Base-by-base conservation (phyloP, 305 asterid species). In the Euphrasia arctica region DNA sequence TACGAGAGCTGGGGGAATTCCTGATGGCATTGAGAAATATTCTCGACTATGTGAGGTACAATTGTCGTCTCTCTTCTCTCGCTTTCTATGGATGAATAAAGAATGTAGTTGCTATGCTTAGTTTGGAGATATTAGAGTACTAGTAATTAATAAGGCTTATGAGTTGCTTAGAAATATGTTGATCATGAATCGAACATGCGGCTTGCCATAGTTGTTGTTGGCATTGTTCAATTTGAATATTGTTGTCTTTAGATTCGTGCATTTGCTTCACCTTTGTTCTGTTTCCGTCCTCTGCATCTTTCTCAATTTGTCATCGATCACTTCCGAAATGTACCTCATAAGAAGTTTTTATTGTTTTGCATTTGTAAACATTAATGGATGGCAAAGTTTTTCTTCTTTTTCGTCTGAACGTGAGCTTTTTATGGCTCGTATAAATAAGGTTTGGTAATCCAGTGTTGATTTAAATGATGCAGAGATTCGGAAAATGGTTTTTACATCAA, bases 1-100 rank as follows among this genome's bases (percentile, higher is more conserved):
- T 49, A 65, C 22, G 52, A 11, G 60, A 18, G 22, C 2, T 34
- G 58, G 2, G 70, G 15, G 29, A 62, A 47, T 63, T 69, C 76
- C 28, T 66, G 68, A 31, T 67, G 59, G 58, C 27, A 50, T 50
- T 50, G 56, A 28, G 9, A 9, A 13, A 15, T 3, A 2, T 57
- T 55, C 34, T 29, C 5, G 28, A 47, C 10, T 5, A 45, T 15
- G 15, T 63, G 4, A 0, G 60, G 50, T 63, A 50, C 3, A 52
- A 45, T 2, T 28, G 5, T 51, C 54, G 8, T 4, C 22, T 61
- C 9, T 2, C 28, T n/a, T n/a, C 50, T 31, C 7, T 60, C 54
- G 31, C 15, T 42, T 28, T 62, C 54, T 49, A 9, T 69, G 27
- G 14, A 22, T 18, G 9, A 31, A 13, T n/a, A 9, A 32, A 28